Percentiles rank a stretch among this genome's conserved stretches.
Conservation (phyloP, 495 filamentous ascomycete genomes). For the Articulospora tetracladia region DNA sequence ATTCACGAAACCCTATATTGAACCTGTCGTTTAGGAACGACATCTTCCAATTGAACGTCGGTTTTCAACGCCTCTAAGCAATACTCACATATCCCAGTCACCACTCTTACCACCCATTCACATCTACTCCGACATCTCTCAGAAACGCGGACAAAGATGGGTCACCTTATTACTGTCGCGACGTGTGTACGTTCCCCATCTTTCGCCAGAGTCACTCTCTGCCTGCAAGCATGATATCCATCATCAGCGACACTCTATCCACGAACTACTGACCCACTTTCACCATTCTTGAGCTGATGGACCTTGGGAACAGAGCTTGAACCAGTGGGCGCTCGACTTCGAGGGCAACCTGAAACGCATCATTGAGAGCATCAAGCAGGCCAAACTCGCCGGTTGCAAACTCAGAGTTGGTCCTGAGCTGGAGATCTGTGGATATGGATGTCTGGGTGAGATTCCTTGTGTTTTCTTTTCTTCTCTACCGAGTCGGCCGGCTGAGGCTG, state of each 20-base stretch:
- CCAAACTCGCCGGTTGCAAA: conserved; percentile 67
- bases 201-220: background rate
- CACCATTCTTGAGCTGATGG: background rate
- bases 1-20: no score
- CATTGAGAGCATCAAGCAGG: conserved; percentile 66
- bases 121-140: no score
- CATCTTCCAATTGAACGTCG: no score
- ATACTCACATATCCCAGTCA: no score
- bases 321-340: conserved; percentile 46
- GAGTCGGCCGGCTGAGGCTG: conserved; percentile 68
- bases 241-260: background rate
- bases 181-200: no score
- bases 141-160: no score
- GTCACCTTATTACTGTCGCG: conserved; percentile 8
- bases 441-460: conserved; percentile 66
- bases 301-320: no score
- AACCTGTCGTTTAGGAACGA: no score
- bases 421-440: conserved; percentile 59
- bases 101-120: no score
- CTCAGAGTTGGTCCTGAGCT: conserved; percentile 67
- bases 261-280: background rate
- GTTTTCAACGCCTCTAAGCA: no score
- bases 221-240: background rate
- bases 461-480: no score
- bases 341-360: conserved; percentile 75